Base-by-base conservation (phyloP, 768 basidiomycete genomes). In the Gelatoporia subvermispora region DNA sequence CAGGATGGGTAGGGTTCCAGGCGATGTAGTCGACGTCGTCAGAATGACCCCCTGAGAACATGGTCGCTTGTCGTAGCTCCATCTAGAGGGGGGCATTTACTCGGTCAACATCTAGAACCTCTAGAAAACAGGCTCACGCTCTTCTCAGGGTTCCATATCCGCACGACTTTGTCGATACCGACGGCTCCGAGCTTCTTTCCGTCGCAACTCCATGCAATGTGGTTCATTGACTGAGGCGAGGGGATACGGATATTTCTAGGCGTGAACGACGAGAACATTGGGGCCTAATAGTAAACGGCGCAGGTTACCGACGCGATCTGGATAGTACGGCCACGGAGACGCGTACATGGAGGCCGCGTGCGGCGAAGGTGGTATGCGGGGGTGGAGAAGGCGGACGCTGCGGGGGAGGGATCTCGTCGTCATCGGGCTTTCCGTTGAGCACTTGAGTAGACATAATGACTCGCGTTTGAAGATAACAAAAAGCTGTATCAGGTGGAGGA, bases 1-100 rank as follows among this genome's bases (percentile, higher is more conserved):
- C 88, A 3, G 88, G 86, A 55, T 91, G 88, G 2, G 84, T 85
- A 1, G 88, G 88, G 61, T 88, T 88, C 88, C 88, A 92, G 8
- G 86, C 80, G 36, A 90, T 68, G 51, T 88, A 81, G 57, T 91
- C 88, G n/a, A 85, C 83, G 39, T 88, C 87, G 47, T 88, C 86
- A 2, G 76, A 72, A 53, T 90, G 88, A 7, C 79, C 87, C 18
- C 87, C 85, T 1, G 82, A 75, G 49, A 79, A 88, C 15, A 76
- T 69, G 1, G 76, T 69, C 15, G 88, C 84, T 15, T 81, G 74
- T 54, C 88, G 76, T 20, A 76, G 66, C 39, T 91, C 88, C 73
- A 88, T 80, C 87, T 90, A 55, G 16, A 8, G n/a, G n/a, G 39
- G 10, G 20, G 49, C 18, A 23, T 23, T 7, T 7, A 22, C 13